Evolutionary conservation across 352 stramenopile genomes (phyloP).

Genomic region (Phytophthora palmivora): DNA sequence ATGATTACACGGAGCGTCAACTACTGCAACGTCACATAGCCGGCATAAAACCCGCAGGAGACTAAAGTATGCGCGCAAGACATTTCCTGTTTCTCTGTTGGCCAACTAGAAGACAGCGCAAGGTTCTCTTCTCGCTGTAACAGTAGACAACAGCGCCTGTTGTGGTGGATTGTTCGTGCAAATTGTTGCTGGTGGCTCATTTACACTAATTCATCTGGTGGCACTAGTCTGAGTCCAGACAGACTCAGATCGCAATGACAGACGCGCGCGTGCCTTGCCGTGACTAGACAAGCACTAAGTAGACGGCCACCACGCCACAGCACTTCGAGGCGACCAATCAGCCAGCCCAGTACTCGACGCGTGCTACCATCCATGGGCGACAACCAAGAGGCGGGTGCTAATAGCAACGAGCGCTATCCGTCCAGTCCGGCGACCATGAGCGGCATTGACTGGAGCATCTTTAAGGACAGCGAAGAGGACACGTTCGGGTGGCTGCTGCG

Average conservation of each 20-base stretch:
- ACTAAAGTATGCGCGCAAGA: background rate
- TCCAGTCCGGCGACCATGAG: constrained; percentile 39
- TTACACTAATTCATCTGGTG: constrained; percentile 21
- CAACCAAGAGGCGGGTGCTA: constrained; percentile 13
- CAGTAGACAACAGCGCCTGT: too few species aligned
- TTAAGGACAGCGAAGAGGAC: constrained; percentile 68
- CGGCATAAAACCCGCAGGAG: constrained; percentile 18
- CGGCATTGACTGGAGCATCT: constrained; percentile 77
- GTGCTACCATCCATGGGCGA: constrained; percentile 25
- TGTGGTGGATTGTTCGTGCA: too few species aligned
- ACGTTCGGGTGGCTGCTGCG: constrained; percentile 66
- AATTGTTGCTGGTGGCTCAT: constrained; percentile 1
- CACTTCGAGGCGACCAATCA: background rate
- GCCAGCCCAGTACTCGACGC: background rate
- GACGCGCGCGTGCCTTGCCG: constrained; percentile 22
- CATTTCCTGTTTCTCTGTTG: constrained; percentile 3
- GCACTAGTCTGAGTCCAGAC: constrained; percentile 17
- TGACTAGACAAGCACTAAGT: constrained; percentile 20
- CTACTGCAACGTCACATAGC: constrained; percentile 20
- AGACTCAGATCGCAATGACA: constrained; percentile 25
- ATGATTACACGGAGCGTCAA: constrained; percentile 18
- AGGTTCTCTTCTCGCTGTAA: too few species aligned
- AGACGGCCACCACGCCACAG: background rate
- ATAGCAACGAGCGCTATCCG: constrained; percentile 9
- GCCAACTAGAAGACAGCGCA: constrained; percentile 19